These are phyloP conservation scores for Euphorbia celastroides DNA, from an alignment of 441 rosid genomes.

Conservation along the genomic window DNA sequence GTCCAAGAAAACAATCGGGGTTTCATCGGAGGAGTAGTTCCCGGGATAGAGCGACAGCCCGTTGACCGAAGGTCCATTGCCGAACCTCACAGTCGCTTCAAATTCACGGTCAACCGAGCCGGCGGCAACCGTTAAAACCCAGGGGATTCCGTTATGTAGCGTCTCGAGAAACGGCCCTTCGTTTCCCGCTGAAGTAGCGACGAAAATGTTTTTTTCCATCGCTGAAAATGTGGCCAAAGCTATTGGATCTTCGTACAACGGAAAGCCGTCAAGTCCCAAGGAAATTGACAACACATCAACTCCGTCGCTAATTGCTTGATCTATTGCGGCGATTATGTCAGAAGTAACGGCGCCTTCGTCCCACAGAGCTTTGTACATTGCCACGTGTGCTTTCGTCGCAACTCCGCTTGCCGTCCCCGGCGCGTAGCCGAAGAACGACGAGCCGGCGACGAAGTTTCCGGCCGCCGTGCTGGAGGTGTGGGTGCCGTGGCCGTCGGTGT, in stretches of 20 bases:
- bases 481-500: conserved; percentile 28
- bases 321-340: conserved; percentile 22
- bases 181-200: conserved; percentile 41
- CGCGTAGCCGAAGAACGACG: conserved; percentile 26
- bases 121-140: too few relatives aligned
- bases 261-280: neutral
- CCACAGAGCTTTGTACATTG: conserved; percentile 22
- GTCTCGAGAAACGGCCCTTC: conserved; percentile 27
- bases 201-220: conserved; percentile 15
- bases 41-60: too few relatives aligned
- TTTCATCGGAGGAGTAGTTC: too few relatives aligned
- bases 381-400: conserved; percentile 16
- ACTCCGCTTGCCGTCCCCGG: conserved; percentile 20
- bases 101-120: too few relatives aligned
- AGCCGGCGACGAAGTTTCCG: conserved; percentile 21
- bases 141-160: too few relatives aligned
- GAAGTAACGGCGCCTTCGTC: neutral
- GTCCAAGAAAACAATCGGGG: too few relatives aligned
- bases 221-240: conserved; percentile 31
- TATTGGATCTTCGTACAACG: conserved; percentile 14
- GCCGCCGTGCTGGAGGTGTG: conserved; percentile 17
- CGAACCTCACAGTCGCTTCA: too few relatives aligned
- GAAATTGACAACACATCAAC: conserved; percentile 26
- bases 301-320: conserved; percentile 8
- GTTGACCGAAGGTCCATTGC: too few relatives aligned